These are phyloP conservation scores for Crithidia brevicula DNA, from an alignment of 208 protist genomes.

Conservation along the genomic window DNA sequence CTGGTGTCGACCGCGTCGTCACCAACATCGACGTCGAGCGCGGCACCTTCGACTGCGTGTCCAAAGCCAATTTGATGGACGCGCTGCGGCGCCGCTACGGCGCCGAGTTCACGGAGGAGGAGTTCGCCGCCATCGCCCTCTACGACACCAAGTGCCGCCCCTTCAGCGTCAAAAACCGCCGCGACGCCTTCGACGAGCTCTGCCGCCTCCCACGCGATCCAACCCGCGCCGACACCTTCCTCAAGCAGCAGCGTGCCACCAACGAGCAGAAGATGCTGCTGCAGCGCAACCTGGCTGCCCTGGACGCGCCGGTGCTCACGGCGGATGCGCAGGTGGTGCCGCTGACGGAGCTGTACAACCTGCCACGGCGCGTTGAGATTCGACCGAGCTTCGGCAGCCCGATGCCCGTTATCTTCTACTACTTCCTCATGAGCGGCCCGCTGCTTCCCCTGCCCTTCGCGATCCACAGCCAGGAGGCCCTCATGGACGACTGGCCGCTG, in stretches of 20 bases:
- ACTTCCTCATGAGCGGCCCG: slow-evolving; percentile 68
- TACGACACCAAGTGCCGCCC: slow-evolving; percentile 39
- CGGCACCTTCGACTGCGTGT: slow-evolving; percentile 74
- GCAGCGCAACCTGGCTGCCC: slow-evolving; percentile 50
- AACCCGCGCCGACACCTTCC: slow-evolving; percentile 29
- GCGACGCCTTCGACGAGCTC: slow-evolving; percentile 39
- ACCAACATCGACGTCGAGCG: slow-evolving; percentile 70
- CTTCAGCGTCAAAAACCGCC: slow-evolving; percentile 38
- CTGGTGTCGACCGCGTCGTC: slow-evolving; percentile 83
- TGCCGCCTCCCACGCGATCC: slow-evolving; percentile 35
- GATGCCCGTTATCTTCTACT: slow-evolving; percentile 67
- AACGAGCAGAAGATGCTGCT: slow-evolving; percentile 36
- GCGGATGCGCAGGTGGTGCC: slow-evolving; percentile 31
- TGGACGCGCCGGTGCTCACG: slow-evolving; percentile 64
- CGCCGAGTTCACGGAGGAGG: slow-evolving; percentile 40
- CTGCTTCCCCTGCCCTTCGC: slow-evolving; percentile 66
- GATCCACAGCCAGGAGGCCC: slow-evolving; percentile 56
- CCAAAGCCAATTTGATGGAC: slow-evolving; percentile 53
- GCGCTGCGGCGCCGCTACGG: slow-evolving; percentile 35
- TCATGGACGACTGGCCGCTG: slow-evolving; percentile 87
- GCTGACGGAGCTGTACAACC: slow-evolving; percentile 48
- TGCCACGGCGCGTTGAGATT: slow-evolving; percentile 28
- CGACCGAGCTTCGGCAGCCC: slow-evolving; percentile 55
- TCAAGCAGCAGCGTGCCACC: slow-evolving; percentile 29
- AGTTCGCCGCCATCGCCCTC: slow-evolving; percentile 42